A percentile compares a stretch with the other conserved stretches of the same genome.
Evolutionary conservation across 805 yeast genomes (phyloP).

Genomic region (Wickerhamiella sorbophila): DNA sequence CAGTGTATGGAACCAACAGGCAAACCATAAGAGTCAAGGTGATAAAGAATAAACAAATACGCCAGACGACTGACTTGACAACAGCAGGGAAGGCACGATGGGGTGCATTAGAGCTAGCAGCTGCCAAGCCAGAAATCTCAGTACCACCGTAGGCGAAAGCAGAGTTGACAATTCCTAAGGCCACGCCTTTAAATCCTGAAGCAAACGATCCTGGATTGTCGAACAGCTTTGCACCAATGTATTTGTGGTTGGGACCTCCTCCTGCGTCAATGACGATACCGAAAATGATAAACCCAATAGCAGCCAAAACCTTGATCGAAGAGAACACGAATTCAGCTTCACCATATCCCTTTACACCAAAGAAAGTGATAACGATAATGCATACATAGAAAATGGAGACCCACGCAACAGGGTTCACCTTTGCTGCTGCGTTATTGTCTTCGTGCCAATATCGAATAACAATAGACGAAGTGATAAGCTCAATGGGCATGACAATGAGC

Average conservation of each 20-base stretch:
- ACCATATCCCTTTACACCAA: conserved; percentile 47
- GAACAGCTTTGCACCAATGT: conserved; percentile 47
- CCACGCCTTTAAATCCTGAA: conserved; percentile 52
- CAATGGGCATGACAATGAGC: conserved; percentile 47
- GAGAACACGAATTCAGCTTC: conserved; percentile 57
- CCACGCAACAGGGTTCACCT: conserved; percentile 40
- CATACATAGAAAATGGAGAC: conserved; percentile 43
- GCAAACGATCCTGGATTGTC: conserved; percentile 45
- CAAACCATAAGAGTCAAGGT: conserved; percentile 49
- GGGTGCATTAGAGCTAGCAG: conserved; percentile 61
- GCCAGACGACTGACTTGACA: conserved; percentile 51
- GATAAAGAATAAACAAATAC: conserved; percentile 51
- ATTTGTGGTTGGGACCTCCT: conserved; percentile 50
- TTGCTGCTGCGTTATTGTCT: conserved; percentile 25
- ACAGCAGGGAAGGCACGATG: conserved; percentile 59
- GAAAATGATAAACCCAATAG: conserved; percentile 44
- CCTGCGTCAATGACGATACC: conserved; percentile 43
- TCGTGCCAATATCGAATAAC: conserved; percentile 38
- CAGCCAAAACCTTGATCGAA: conserved; percentile 41
- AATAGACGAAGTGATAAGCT: conserved; percentile 44
- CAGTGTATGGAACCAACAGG: conserved; percentile 49
- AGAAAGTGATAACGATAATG: conserved; percentile 27
- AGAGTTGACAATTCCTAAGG: conserved; percentile 42
- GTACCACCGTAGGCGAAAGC: conserved; percentile 61
- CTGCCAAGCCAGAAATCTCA: conserved; percentile 56